Base-by-base conservation (phyloP, 331 rosid species). In the Quercus lobata region DNA sequence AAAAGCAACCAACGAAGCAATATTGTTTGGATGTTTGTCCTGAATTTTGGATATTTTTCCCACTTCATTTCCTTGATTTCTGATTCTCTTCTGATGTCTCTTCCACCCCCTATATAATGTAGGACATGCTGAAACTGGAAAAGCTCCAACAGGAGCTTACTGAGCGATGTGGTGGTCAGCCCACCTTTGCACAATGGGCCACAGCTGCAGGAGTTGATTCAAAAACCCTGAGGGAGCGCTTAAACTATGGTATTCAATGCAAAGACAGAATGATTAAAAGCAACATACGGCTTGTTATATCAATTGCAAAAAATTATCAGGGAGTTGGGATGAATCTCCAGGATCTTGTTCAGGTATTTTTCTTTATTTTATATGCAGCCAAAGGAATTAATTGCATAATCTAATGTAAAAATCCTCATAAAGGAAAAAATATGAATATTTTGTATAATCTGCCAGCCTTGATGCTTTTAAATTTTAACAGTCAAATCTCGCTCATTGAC, bases 221-320 rank as follows among this genome's bases (percentile, higher is more conserved):
- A 84, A 89, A 84, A 80, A 93, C 93, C 70, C 85, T 95, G 80
- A 91, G 97, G 83, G 87, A 66, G 83, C 97, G 93, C 27, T 71
- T 95, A 84, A 89, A 90, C 78, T 78, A 93, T 72, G 99, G 99
- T 69, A 81, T 63, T 76, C 79, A 63, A 34, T 95, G 97, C 91
- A 95, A 95, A 86, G 97, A 95, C 83, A 93, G 83, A 83, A 95
- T 95, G 99, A 88, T 95, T 81, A 95, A 90, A 81, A 95, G 99
- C 86, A 95, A 95, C 80, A 78, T 95, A 71, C 86, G 99, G 71
- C 97, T 95, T 69, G 99, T 95, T 78, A 95, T 95, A 89, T 95
- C 99, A 72, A 90, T 95, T 80, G 99, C 97, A 25, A 95, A 91
- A 87, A 93, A 89, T 78, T 95, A 90, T 83, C 97, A 90, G 84